Base-by-base conservation (phyloP, 2,329 filamentous ascomycete genomes). In the Didymella keratinophila region DNA sequence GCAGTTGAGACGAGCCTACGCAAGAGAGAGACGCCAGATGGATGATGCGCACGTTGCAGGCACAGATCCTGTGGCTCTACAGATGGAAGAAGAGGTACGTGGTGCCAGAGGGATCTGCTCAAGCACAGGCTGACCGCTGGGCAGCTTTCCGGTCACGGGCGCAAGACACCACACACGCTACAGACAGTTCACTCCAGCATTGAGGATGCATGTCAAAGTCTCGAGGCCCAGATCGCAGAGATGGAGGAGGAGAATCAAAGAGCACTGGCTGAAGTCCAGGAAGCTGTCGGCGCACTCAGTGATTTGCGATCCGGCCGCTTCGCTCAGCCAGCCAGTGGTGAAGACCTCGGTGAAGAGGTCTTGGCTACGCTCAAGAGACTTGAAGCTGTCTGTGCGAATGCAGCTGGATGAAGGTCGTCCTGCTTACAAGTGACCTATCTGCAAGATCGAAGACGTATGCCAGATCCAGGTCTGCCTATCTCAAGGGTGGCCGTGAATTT, bases 241-340 rank as follows among this genome's bases (percentile, higher is more conserved):
- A 80, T 93, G 4, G 85, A 91, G 65, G 79, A 84, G 32, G 89
- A 94, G 65, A 86, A 89, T 52, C 81, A 82, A 0, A 73, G 75
- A 1, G 78, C 92, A 3, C 76, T 90, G 6, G 80, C 83, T 4
- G 84, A 86, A 11, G 83, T 95, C 50, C 83, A 83, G 63, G 83
- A 86, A 55, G 88, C 84, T 0, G 84, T 95, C 16, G 89, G 89
- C 30, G 86, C 85, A 46, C 79, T 97, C 73, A 96, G 92, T 75
- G 91, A 96, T 76, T 81, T 96, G 54, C 87, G 91, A 44, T 94
- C 95, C 70, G 92, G 93, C 36, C 88, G 87, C 54, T 84, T 95
- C 57, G 76, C 78, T 37, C 78, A 78, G 23, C 73, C 79, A 23
- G 73, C 76, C 21, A 78, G 76, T 11, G 83, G 85, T 34, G 89